Base-by-base conservation (phyloP, 306 rosid species). In the Cicer yamashitae region DNA sequence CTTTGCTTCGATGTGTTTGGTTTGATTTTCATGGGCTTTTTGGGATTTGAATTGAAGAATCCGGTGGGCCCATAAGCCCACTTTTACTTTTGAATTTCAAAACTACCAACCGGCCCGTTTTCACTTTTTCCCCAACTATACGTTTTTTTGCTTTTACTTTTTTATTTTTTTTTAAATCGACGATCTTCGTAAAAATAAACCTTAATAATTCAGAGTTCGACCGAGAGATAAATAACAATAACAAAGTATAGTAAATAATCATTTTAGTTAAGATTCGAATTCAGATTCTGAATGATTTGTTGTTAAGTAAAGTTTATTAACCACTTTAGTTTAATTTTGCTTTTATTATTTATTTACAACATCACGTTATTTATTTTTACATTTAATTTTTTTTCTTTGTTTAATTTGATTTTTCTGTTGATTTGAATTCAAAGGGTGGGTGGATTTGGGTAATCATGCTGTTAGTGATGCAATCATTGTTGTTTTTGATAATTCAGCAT, bases 11-110 rank as follows among this genome's bases (percentile, higher is more conserved):
- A 51, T 58, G 44, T 73, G 67, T 11, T 52, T 44, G 5, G 15
- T 1, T 11, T 17, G 54, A 25, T 60, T 75, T 62, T 10, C 10
- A 59, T 77, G 82, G 82, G 82, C 76, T 59, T 77, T 2, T 0
- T 1, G n/a, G 52, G 20, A 15, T 77, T 77, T 68, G 3, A 57
- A 67, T 57, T 37, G 22, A n/a, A 54, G 25, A 66, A 14, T 15
- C 67, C 10, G 4, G 56, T 77, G 81, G 81, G 81, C 44, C 81
- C 71, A 38, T 12, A 18, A 10, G 82, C 75, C 73, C 78, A 74
- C 50, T 53, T 12, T 68, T 18, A n/a, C 59, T 77, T 69, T 59
- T 44, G 30, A 56, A 22, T 69, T 14, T 58, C 76, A 22, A 47
- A 70, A 60, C 20, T 37, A 60, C 67, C 67, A 70, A 14, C 39